Conservation (phyloP, 345 rosid species). For the Abelmoschus esculentus region DNA sequence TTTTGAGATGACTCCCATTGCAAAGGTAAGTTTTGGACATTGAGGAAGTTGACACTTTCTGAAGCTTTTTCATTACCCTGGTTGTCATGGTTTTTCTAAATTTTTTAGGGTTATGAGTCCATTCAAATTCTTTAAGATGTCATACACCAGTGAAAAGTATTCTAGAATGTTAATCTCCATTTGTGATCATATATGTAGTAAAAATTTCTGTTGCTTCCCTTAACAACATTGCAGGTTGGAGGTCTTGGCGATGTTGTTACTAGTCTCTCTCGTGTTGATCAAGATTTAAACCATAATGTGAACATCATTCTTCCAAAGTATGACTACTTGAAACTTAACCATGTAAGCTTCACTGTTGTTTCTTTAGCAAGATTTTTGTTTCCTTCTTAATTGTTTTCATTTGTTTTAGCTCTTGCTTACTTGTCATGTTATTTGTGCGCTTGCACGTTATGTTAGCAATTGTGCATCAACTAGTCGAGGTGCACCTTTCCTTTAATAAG, state of each 20-base stretch:
- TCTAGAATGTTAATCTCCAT: too few relatives aligned
- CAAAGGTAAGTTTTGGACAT: slow-evolving; percentile 48
- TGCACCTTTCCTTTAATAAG: not conserved
- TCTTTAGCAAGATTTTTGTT: slow-evolving; percentile 8
- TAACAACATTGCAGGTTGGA: slow-evolving; percentile 59
- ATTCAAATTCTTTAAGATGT: not conserved
- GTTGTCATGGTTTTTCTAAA: too few relatives aligned
- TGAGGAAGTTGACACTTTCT: not conserved
- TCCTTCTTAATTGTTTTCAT: not conserved
- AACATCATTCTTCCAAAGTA: slow-evolving; percentile 86
- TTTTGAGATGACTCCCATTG: slow-evolving; percentile 97
- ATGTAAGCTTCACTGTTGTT: slow-evolving; percentile 51
- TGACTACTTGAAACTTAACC: slow-evolving; percentile 61
- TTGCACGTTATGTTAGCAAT: not conserved
- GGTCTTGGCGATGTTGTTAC: slow-evolving; percentile 97
- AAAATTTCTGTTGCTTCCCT: slow-evolving; percentile 1
- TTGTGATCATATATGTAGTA: not conserved
- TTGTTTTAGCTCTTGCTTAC: not conserved
- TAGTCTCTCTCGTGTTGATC: slow-evolving; percentile 94
- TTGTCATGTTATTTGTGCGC: not conserved
- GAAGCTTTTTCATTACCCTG: too few relatives aligned
- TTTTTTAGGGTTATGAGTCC: not conserved
- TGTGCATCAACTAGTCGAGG: not conserved
- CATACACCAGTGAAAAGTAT: not conserved
- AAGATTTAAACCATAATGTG: slow-evolving; percentile 82